Percentiles rank a stretch among this genome's conserved stretches.
phyloP scores from a whole-genome alignment of 768 basidiomycete genomes.

The Suillus americanus region DNA sequence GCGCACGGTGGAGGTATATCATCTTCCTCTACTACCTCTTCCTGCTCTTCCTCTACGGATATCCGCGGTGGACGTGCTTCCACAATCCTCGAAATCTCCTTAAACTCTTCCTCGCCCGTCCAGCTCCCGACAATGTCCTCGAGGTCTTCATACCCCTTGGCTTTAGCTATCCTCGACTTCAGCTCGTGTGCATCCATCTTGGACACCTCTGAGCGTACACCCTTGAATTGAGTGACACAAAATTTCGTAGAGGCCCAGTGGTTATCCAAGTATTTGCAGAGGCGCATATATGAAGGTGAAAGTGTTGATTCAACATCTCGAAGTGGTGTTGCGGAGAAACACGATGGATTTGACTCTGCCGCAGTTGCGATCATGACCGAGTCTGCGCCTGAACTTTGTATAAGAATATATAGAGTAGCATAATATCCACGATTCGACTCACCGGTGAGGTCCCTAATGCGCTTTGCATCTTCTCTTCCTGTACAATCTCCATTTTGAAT shows the following conservation, averaged over 20 bases:
- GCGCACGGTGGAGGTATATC: constrained; percentile 28
- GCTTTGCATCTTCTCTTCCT: constrained; percentile 74
- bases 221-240: constrained; percentile 81
- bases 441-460: constrained; percentile 77
- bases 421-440: constrained; percentile 17
- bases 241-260: constrained; percentile 88
- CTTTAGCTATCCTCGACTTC: constrained; percentile 51
- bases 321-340: constrained; percentile 73
- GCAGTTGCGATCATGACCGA: constrained; percentile 97
- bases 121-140: constrained; percentile 49
- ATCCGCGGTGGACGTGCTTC: constrained; percentile 21
- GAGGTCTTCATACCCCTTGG: constrained; percentile 63
- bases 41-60: neutral
- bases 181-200: constrained; percentile 61
- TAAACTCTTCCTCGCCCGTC: constrained; percentile 64
- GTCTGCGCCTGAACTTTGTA: constrained; percentile 56
- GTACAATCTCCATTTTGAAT: constrained; percentile 93
- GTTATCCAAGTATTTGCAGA: constrained; percentile 75
- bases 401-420: neutral
- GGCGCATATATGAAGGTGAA: constrained; percentile 68
- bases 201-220: constrained; percentile 50
- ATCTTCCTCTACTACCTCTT: constrained; percentile 30
- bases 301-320: constrained; percentile 68
- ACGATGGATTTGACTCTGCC: constrained; percentile 89
- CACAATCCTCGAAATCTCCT: constrained; percentile 52